These are phyloP conservation scores for Chionographis japonica DNA, from an alignment of 106 monocot genomes.

Conservation along the genomic window DNA sequence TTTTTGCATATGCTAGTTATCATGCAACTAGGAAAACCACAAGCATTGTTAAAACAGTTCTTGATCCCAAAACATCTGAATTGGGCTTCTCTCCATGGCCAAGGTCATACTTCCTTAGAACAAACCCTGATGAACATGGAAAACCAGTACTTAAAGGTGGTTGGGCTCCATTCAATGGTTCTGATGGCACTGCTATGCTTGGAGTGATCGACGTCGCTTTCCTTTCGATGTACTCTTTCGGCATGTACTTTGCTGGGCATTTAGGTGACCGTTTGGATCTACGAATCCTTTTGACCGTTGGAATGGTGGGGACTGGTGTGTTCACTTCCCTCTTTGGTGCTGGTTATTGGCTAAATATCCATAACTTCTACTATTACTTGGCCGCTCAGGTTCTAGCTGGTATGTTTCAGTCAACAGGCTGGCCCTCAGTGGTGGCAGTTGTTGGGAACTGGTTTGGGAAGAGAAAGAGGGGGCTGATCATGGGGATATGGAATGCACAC, in stretches of 20 bases:
- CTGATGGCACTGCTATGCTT: slow-evolving; percentile 48
- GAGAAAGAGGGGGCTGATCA: slow-evolving; percentile 73
- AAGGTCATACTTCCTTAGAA: neutral
- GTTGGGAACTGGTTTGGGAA: slow-evolving; percentile 79
- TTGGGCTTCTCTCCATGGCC: slow-evolving; percentile 18
- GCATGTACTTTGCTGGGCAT: slow-evolving; percentile 76
- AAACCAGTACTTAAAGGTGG: slow-evolving; percentile 12
- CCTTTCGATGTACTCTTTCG: slow-evolving; percentile 54
- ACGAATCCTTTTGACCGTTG: slow-evolving; percentile 45
- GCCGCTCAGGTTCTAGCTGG: slow-evolving; percentile 63
- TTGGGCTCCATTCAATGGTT: slow-evolving; percentile 64
- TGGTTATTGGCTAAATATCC: slow-evolving; percentile 71
- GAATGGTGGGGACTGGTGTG: slow-evolving; percentile 67
- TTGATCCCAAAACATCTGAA: slow-evolving; percentile 44
- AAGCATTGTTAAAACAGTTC: slow-evolving; percentile 69
- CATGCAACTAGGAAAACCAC: slow-evolving; percentile 79
- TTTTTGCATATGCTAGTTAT: slow-evolving; percentile 62
- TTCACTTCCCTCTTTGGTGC: slow-evolving; percentile 65
- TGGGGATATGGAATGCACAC: slow-evolving; percentile 87
- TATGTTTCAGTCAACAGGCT: slow-evolving; percentile 71
- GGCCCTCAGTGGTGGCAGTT: slow-evolving; percentile 74
- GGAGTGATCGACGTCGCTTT: slow-evolving; percentile 72
- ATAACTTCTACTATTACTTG: slow-evolving; percentile 59
- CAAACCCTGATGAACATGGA: no score
- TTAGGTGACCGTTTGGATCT: slow-evolving; percentile 68